Percentiles rank a stretch among this genome's conserved stretches.
Evolutionary conservation across 345 rosid genomes (phyloP).

Genomic region (Gossypium herbaceum): DNA sequence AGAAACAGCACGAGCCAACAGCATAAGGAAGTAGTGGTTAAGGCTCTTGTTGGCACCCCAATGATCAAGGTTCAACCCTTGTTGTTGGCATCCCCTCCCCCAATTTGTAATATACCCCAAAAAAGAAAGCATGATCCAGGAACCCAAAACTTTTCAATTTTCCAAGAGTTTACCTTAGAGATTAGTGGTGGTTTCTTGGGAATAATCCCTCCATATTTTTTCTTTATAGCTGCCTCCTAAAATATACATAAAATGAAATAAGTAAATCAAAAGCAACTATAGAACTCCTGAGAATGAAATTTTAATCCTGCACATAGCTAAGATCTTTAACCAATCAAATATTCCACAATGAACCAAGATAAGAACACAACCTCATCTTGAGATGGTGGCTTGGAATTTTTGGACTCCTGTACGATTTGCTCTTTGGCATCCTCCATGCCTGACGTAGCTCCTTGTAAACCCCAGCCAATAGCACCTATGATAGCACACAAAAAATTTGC

Average conservation of each 20-base stretch:
- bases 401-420: neutral
- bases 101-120: no score
- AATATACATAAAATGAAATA: neutral
- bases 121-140: neutral
- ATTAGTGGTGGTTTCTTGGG: conserved; percentile 99
- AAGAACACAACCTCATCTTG: conserved; percentile 54
- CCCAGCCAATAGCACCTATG: neutral
- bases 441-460: neutral
- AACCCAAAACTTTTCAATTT: neutral
- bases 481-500: neutral
- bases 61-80: no score
- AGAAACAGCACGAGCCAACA: conserved; percentile 6
- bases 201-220: conserved; percentile 89
- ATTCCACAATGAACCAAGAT: neutral
- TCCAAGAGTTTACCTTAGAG: conserved; percentile 58
- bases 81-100: no score
- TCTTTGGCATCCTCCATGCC: conserved; percentile 11
- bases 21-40: no score
- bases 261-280: neutral
- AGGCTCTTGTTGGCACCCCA: no score
- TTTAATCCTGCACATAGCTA: neutral
- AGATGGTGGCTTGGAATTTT: conserved; percentile 46
- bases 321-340: neutral
- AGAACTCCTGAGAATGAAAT: neutral
- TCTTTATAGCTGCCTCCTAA: conserved; percentile 76